Evolutionary conservation across 441 rosid genomes (phyloP), one percentile per base, ranked within the genome.

Genomic region (Aleurites moluccanus): DNA sequence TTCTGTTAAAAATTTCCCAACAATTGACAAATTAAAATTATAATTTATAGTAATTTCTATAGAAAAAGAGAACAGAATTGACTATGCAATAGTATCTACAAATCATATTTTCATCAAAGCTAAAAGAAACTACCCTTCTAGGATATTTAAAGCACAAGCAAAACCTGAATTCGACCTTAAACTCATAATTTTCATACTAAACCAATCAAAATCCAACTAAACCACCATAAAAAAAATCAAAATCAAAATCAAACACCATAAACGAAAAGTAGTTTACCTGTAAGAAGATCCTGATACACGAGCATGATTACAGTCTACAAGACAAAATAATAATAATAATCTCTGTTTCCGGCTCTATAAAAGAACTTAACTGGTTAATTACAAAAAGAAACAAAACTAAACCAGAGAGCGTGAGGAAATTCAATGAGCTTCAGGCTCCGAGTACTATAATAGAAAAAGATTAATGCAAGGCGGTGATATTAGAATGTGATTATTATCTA

Each of bases 231-330:
- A 42, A 25, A 40, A 60, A 40, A n/a, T n/a, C 13, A 23, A 25
- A 52, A 56, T 15, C 8, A 50, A 60, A 20, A 66, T 33, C 18
- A 28, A 27, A 59, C 16, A 50, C 3, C 13, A 14, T 0, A 10
- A 44, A 64, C 62, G 16, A 11, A 4, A 13, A 30, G 35, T 9
- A 10, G 2, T 68, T 21, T 81, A 91, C 94, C 90, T 42, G 87
- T 80, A 67, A 90, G 88, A 67, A 85, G 82, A 88, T 90, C 89
- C 75, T 92, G 91, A 74, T 92, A 92, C 42, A 92, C 90, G 78
- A 90, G 80, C 97, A 90, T 90, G 88, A 30, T 67, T 50, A 25
- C n/a, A 59, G 35, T 27, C 20, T 0, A 28, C 14, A 55, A 27
- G 8, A 50, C 14, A 16, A 2, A 49, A 14, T 33, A 63, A 65